Base-by-base conservation (phyloP, 139 green algal species). In the Chlorella sp. region DNA sequence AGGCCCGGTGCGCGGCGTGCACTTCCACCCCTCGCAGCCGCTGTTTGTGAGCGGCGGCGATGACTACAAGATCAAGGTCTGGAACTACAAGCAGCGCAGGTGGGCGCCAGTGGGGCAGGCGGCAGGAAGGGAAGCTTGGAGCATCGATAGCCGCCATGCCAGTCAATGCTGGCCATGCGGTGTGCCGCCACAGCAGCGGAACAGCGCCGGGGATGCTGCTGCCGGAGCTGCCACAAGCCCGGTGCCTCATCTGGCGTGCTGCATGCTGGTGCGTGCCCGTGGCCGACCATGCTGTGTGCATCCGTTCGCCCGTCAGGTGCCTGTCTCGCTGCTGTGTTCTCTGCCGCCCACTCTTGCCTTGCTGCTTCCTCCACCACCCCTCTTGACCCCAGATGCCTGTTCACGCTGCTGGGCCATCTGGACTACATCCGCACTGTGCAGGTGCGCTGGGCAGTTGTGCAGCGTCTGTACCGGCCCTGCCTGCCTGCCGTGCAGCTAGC, bases 351-450 rank as follows among this genome's bases (percentile, higher is more conserved):
- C 48, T 51, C 64, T 26, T n/a, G n/a, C n/a, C n/a, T n/a, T n/a
- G n/a, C 64, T 36, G 32, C 64, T 20, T 8, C 73, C 2, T 8
- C 41, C 26, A 17, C 73, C 2, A 48, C 36, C 74, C 7, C 1
- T 38, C 65, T n/a, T 14, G 34, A 22, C 40, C 17, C 51, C 73
- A 86, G 83, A 8, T 99, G 97, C 85, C 90, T 99, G 38, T 99
- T 99, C 89, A 99, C 97, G 13, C 94, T 99, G 60, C 93, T 99
- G 82, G 97, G 97, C 0, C 97, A 99, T 88, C 90, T 99, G 83
- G 97, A 99, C 92, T 99, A 99, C 93, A 99, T 99, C 90, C 94
- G 97, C 38, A 99, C 97, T 0, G 97, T 99, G 73, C 92, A 96
- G 79, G 90, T 92, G 64, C 85, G 89, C 72, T n/a, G 19, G 1